phyloP scores from a whole-genome alignment of 768 basidiomycete species.

The Boletus rufocinnamomeus region DNA sequence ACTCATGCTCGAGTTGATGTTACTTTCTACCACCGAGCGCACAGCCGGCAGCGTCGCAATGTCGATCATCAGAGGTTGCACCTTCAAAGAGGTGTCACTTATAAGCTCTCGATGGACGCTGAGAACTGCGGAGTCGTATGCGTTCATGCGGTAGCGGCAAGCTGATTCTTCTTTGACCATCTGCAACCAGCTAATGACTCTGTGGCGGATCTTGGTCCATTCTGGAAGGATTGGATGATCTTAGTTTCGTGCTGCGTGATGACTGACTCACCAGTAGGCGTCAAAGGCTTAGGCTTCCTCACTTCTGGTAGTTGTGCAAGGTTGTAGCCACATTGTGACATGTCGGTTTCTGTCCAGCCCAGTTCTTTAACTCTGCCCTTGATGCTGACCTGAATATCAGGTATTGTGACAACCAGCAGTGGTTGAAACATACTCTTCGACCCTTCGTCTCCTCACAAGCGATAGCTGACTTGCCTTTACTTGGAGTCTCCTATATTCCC shows the following conservation, averaged over 20 bases:
- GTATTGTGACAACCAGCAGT: background rate
- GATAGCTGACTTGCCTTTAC: slow-evolving; percentile 4
- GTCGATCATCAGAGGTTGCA: slow-evolving; percentile 6
- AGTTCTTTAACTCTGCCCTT: background rate
- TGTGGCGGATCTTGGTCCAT: slow-evolving; percentile 11
- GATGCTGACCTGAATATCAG: slow-evolving; percentile 10
- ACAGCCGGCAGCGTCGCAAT: slow-evolving; percentile 4
- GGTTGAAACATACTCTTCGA: slow-evolving; percentile 2
- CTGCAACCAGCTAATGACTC: slow-evolving; percentile 1
- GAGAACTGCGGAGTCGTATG: too few relatives aligned
- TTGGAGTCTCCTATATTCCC: background rate
- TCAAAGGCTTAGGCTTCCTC: slow-evolving; percentile 1
- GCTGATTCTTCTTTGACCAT: background rate
- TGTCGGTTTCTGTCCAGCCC: background rate
- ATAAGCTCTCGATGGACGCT: background rate
- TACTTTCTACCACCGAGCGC: background rate
- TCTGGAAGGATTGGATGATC: slow-evolving; percentile 1
- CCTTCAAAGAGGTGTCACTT: background rate
- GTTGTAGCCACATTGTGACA: rapidly evolving
- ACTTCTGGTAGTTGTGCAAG: slow-evolving; percentile 11
- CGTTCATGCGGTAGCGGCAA: background rate
- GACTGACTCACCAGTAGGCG: slow-evolving; percentile 11
- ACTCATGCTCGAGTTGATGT: background rate
- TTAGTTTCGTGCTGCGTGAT: too few relatives aligned
- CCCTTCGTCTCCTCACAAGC: slow-evolving; percentile 4